Evolutionary conservation across 257 asterid species (phyloP), one percentile per base, ranked within the genome.

Genomic region (Rehmannia glutinosa): DNA sequence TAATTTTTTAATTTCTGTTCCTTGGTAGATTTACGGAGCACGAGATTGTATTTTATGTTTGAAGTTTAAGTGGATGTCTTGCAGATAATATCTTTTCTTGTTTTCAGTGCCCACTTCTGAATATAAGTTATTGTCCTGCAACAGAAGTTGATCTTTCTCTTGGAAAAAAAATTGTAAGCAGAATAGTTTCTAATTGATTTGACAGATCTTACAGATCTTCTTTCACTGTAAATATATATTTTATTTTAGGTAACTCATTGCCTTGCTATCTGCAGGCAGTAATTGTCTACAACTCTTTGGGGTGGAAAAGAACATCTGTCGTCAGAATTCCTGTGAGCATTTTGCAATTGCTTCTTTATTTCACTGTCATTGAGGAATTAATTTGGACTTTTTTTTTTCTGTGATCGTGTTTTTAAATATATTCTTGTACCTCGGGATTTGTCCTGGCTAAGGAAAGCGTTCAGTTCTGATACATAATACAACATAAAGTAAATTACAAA

Each of bases 301-400:
- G 99, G 52, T 94, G 97, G 97, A 87, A 87, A 80, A 83, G 96
- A 84, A 74, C 87, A 51, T 79, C 79, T 60, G 82, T 94, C 19
- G 88, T 91, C 75, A 87, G 91, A 75, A 80, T 94, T 68, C 99
- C 97, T 23, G 99, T 94, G 75, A 91, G 96, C 80, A 66, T 65
- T 68, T 70, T 21, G 56, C 53, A 19, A 21, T 23, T 8, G 35
- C 69, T 67, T 45, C 28, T 33, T 7, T 49, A 52, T 46, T 19
- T 51, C 6, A 8, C 53, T 21, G 33, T 64, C 11, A 36, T 25
- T 28, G 15, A 41, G 52, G n/a, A n/a, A n/a, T n/a, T n/a, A 1
- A 11, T 53, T 25, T 41, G 10, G 58, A 65, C 38, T 32, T 32
- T 3, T 32, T 32, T 35, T 12, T 55, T n/a, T 52, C 9, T 45